Evolutionary conservation across 257 asterid species (phyloP).

Genomic region (Scutellaria galericulata): DNA sequence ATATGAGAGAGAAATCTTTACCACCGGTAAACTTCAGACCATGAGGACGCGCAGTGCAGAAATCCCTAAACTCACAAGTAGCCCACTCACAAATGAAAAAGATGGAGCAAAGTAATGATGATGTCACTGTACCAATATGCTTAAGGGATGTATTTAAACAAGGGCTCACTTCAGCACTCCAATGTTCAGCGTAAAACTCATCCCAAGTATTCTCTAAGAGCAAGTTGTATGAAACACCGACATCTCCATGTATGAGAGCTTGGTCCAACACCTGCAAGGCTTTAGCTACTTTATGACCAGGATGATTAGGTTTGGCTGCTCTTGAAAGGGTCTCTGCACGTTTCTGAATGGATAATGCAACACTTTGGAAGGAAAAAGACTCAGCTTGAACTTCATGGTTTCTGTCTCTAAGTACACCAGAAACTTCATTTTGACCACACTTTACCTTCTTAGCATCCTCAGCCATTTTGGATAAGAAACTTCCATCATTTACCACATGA

Average conservation of each 20-base stretch:
- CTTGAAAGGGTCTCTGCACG: slow-evolving; percentile 76
- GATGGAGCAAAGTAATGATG: slow-evolving; percentile 71
- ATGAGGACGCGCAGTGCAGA: slow-evolving; percentile 66
- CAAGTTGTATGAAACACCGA: slow-evolving; percentile 59
- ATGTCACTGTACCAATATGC: slow-evolving; percentile 62
- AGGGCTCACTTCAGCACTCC: slow-evolving; percentile 84
- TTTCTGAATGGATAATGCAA: slow-evolving; percentile 81
- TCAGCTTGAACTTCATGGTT: slow-evolving; percentile 62
- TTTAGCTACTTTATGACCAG: slow-evolving; percentile 78
- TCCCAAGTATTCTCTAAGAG: slow-evolving; percentile 78
- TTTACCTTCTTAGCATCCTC: slow-evolving; percentile 74
- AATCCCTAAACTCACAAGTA: slow-evolving; percentile 89
- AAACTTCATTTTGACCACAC: slow-evolving; percentile 55
- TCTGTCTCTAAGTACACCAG: slow-evolving; percentile 47
- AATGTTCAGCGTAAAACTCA: slow-evolving; percentile 73
- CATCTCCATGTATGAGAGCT: slow-evolving; percentile 81
- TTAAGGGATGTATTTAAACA: slow-evolving; percentile 77
- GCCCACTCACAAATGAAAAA: slow-evolving; percentile 99
- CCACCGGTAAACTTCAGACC: slow-evolving; percentile 84
- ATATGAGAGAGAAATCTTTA: slow-evolving; percentile 82
- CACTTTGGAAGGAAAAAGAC: slow-evolving; percentile 61
- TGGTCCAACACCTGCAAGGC: slow-evolving; percentile 78
- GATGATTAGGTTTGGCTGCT: slow-evolving; percentile 72
- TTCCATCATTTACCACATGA: slow-evolving; percentile 72
- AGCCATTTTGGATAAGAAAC: slow-evolving; percentile 65